Conservation (phyloP, 768 basidiomycete genomes). For the Pulveroboletus sp. region DNA sequence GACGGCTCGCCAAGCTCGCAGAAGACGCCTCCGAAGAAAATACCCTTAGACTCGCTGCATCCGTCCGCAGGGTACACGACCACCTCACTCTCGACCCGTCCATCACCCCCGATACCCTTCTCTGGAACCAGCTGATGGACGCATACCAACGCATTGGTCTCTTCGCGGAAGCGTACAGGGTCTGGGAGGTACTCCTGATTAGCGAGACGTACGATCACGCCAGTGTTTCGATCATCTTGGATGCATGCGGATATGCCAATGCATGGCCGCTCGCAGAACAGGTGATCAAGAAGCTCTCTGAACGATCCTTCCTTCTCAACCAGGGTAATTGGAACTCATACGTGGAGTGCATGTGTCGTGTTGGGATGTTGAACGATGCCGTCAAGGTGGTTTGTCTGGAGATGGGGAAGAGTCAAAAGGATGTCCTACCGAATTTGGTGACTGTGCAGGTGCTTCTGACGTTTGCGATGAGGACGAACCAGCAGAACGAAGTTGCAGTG, state of each 20-base stretch:
- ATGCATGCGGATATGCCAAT: slow-evolving; percentile 71
- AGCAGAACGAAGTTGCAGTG: slow-evolving; percentile 43
- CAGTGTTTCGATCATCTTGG: slow-evolving; percentile 81
- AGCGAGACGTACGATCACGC: slow-evolving; percentile 55
- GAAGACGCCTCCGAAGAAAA: slow-evolving; percentile 23
- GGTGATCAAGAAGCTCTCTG: slow-evolving; percentile 52
- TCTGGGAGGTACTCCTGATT: slow-evolving; percentile 76
- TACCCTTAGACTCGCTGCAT: slow-evolving; percentile 37
- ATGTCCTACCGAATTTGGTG: slow-evolving; percentile 46
- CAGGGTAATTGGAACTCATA: slow-evolving; percentile 76
- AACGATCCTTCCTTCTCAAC: slow-evolving; percentile 52
- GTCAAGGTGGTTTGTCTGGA: slow-evolving; percentile 58
- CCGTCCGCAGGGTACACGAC: slow-evolving; percentile 69
- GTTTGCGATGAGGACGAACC: slow-evolving; percentile 45
- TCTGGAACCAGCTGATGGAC: slow-evolving; percentile 88
- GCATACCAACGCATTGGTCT: slow-evolving; percentile 80
- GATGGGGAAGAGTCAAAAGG: slow-evolving; percentile 51
- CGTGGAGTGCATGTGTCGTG: slow-evolving; percentile 83
- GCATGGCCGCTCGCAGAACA: slow-evolving; percentile 49
- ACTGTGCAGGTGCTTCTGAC: slow-evolving; percentile 53
- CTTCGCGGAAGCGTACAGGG: slow-evolving; percentile 65
- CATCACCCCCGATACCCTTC: slow-evolving; percentile 63
- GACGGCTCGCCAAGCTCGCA: slow-evolving; percentile 49
- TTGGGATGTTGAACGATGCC: slow-evolving; percentile 65
- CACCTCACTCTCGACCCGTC: slow-evolving; percentile 75